Evolutionary conservation across 345 rosid species (phyloP).

Genomic region (Eucalyptus albens): DNA sequence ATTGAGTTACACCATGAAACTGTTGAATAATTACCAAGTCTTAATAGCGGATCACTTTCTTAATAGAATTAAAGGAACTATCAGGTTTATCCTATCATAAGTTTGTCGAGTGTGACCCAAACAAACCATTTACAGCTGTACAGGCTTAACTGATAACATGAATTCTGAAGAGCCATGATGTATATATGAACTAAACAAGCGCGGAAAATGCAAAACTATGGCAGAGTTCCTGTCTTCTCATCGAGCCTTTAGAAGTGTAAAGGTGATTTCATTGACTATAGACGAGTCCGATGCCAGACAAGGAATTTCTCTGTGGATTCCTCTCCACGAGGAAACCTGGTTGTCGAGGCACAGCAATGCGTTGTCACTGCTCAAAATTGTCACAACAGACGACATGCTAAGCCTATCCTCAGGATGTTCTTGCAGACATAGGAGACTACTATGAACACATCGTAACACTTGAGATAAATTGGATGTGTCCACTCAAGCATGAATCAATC

Average conservation of each 20-base stretch:
- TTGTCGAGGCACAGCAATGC: slow-evolving; percentile 9
- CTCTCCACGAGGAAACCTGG: slow-evolving; percentile 17
- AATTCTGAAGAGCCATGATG: background rate
- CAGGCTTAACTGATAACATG: background rate
- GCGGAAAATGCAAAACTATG: background rate
- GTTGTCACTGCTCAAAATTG: slow-evolving; percentile 21
- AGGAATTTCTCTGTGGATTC: slow-evolving; percentile 4
- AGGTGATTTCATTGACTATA: slow-evolving; percentile 15
- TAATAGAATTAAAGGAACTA: background rate
- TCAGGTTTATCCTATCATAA: rapidly evolving
- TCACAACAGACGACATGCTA: slow-evolving; percentile 6
- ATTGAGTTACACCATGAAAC: background rate
- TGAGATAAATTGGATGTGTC: slow-evolving; percentile 1
- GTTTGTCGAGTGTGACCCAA: background rate
- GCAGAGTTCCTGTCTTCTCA: background rate
- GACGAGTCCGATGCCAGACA: slow-evolving; percentile 1
- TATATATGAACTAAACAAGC: background rate
- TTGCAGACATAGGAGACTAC: slow-evolving; percentile 24
- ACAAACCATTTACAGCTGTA: background rate
- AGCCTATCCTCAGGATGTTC: slow-evolving; percentile 26
- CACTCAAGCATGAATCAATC: background rate
- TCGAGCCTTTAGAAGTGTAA: slow-evolving; percentile 11
- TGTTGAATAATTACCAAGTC: background rate
- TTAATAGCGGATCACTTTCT: background rate
- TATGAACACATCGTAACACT: slow-evolving; percentile 19